Evolutionary conservation across 768 basidiomycete species (phyloP).

Genomic region (Macrolepiota dolichaula): DNA sequence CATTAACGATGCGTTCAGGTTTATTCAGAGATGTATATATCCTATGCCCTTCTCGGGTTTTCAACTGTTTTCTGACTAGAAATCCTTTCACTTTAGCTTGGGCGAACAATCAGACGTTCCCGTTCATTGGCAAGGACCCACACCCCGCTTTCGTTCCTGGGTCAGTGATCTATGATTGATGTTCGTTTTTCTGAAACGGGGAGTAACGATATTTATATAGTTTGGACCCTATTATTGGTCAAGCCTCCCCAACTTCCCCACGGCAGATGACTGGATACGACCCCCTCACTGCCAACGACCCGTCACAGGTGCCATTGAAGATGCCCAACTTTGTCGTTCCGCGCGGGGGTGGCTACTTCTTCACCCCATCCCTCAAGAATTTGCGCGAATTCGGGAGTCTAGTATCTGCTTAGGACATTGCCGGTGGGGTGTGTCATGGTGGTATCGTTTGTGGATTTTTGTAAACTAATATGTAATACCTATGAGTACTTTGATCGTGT

Average conservation of each 20-base stretch:
- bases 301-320: slow-evolving; percentile 22
- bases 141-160: slow-evolving; percentile 12
- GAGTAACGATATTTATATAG: slow-evolving; percentile 29
- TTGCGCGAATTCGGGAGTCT: slow-evolving; percentile 26
- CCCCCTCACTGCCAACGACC: slow-evolving; percentile 22
- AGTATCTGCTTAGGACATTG: background rate
- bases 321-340: slow-evolving; percentile 39
- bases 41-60: background rate
- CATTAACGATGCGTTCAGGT: slow-evolving; percentile 37
- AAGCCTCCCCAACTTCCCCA: slow-evolving; percentile 12
- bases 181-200: slow-evolving; percentile 12
- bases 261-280: slow-evolving; percentile 27
- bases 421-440: background rate
- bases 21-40: slow-evolving; percentile 35
- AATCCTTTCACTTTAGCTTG: slow-evolving; percentile 23
- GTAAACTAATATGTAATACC: background rate
- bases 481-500: background rate
- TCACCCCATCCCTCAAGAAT: slow-evolving; percentile 44
- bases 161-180: slow-evolving; percentile 15
- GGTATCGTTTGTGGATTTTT: background rate
- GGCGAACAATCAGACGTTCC: slow-evolving; percentile 36
- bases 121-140: slow-evolving; percentile 14
- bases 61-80: background rate
- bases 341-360: slow-evolving; percentile 53
- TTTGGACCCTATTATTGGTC: slow-evolving; percentile 47